phyloP scores from a whole-genome alignment of 345 rosid genomes.

The Syzygium aqueum region DNA sequence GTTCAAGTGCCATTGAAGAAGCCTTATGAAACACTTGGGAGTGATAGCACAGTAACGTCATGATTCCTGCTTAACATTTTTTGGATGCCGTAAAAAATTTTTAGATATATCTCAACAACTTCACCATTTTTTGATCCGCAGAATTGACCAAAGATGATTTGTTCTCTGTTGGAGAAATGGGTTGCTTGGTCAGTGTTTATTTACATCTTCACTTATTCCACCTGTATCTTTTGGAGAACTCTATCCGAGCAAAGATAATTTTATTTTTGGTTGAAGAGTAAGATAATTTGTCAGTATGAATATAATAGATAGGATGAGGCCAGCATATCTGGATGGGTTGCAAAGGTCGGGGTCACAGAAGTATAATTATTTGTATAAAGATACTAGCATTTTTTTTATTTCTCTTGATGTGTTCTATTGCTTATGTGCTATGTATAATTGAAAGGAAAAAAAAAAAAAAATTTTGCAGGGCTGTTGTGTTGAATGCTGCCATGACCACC shows the following conservation, averaged over 20 bases:
- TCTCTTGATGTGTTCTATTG: background rate
- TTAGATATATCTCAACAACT: background rate
- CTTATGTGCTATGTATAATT: background rate
- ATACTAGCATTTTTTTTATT: background rate
- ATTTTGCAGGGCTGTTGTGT: background rate
- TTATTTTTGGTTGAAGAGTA: background rate
- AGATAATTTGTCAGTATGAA: background rate
- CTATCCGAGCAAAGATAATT: background rate
- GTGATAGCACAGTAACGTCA: conserved; percentile 52
- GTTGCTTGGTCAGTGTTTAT: conserved; percentile 61
- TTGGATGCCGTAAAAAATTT: background rate
- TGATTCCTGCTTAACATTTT: background rate
- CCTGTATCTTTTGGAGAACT: background rate
- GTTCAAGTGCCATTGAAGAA: conserved; percentile 81
- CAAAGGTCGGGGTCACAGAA: background rate
- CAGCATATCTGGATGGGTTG: background rate
- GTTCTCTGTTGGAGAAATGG: conserved; percentile 95
- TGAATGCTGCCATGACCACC: conserved; percentile 28
- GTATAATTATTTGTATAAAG: background rate
- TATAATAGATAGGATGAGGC: background rate
- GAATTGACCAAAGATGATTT: conserved; percentile 95
- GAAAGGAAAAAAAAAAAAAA: too few relatives aligned
- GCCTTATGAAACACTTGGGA: conserved; percentile 82
- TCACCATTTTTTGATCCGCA: conserved; percentile 16
- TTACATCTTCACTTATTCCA: background rate